Conservation (phyloP, 2,329 filamentous ascomycete genomes). For the Chrysoporthe deuterocubensis region DNA sequence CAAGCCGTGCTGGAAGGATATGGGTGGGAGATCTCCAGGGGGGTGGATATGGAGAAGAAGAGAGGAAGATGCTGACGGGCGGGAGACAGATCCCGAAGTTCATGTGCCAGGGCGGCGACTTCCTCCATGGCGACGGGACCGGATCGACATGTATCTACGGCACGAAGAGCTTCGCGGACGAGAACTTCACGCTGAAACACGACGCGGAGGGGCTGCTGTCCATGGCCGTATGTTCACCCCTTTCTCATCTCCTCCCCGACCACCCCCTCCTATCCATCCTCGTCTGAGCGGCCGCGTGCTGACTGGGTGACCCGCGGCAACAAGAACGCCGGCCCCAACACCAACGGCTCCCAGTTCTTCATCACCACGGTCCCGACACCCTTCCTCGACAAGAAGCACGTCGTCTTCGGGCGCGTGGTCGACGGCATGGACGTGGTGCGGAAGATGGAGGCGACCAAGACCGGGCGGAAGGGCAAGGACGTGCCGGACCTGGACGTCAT, state of each 20-base stretch:
- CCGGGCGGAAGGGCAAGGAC: constrained; percentile 73
- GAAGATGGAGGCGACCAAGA: constrained; percentile 92
- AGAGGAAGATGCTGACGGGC: neutral
- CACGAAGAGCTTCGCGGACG: constrained; percentile 81
- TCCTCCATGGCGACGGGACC: constrained; percentile 89
- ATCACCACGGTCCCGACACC: constrained; percentile 88
- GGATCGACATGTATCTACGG: constrained; percentile 90
- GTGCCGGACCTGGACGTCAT: constrained; percentile 83
- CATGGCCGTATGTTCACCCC: constrained; percentile 76
- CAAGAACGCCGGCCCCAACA: constrained; percentile 87
- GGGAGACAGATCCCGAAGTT: constrained; percentile 80
- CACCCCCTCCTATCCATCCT: neutral
- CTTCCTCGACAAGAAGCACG: constrained; percentile 90
- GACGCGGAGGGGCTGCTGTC: constrained; percentile 79
- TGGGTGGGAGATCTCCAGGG: neutral
- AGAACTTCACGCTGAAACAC: constrained; percentile 85
- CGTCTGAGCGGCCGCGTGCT: no score
- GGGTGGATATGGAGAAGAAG: neutral
- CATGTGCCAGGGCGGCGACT: constrained; percentile 98
- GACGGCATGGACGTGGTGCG: constrained; percentile 88
- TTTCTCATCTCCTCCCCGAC: constrained; percentile 4
- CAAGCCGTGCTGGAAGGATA: neutral
- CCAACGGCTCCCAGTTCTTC: constrained; percentile 97
- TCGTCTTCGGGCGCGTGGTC: constrained; percentile 90
- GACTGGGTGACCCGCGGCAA: neutral